Base-by-base conservation (phyloP, 176 grass and related monocot genomes). In the Saccharum spontaneum region DNA sequence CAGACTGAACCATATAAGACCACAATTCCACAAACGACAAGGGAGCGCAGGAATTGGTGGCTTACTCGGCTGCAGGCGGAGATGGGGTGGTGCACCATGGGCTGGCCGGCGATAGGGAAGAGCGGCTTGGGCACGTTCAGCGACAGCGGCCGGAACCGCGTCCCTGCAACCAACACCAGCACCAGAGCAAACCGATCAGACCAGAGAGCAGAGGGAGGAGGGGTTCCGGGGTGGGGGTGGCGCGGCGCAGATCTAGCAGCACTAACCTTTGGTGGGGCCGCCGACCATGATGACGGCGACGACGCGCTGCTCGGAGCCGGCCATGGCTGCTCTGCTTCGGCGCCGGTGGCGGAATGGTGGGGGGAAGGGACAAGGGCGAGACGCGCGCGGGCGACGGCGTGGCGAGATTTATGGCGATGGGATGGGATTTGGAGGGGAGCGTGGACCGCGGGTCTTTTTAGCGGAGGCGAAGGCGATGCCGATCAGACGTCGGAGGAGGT, bases 281-380 rank as follows among this genome's bases (percentile, higher is more conserved):
- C 97, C 97, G 82, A 99, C 97, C 97, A 96, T 92, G 91, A 99
- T 94, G 84, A 99, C 97, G 72, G 97, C 90, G 75, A 96, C 97
- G 78, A 99, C 86, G 67, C 79, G 89, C 88, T 96, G 86, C 89
- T 94, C 84, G 69, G 97, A 67, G 86, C 86, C 88, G 30, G 91
- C 92, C 97, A 99, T 97, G 62, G 26, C 37, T 59, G 39, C 31
- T 71, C 69, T 23, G 70, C 49, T 50, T 57, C 69, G 66, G 64
- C 50, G 86, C 13, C 38, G 66, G 54, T 61, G 73, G 41, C 69
- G 59, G 10, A 43, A 73, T 26, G 55, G 63, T 2, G 44, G 30
- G 20, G 40, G 38, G 7, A 4, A 38, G 34, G 30, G n/a, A 54
- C 1, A 33, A 22, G 1, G 22, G 28, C 17, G 48, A 17, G 77